A percentile compares a stretch with the other conserved stretches of the same genome.
Evolutionary conservation across 192 early-diverging fungal genomes (phyloP).

Genomic region (Podila clonocystis): DNA sequence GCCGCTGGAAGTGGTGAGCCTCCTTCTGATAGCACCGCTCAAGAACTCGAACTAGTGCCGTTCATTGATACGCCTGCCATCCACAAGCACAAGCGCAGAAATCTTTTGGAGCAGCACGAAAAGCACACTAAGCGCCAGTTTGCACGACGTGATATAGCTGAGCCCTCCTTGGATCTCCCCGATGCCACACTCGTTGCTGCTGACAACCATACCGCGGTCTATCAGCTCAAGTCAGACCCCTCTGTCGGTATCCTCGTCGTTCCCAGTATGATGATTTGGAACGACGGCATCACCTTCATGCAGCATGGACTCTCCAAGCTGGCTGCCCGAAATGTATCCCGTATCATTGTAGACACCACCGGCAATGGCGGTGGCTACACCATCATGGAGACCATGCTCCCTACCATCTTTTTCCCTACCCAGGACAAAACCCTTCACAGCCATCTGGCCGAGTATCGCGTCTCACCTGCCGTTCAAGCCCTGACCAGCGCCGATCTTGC

Average conservation of each 20-base stretch:
- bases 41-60: background rate
- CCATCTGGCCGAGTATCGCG: background rate
- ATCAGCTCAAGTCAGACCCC: constrained; percentile 27
- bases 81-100: background rate
- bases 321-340: background rate
- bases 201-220: constrained; percentile 3
- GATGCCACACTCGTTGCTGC: constrained; percentile 6
- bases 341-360: constrained; percentile 15
- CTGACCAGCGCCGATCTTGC: background rate
- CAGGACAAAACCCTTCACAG: background rate
- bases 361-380: constrained; percentile 10
- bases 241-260: constrained; percentile 13
- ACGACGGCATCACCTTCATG: background rate
- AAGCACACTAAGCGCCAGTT: background rate
- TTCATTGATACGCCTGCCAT: background rate
- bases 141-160: background rate
- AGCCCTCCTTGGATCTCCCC: background rate
- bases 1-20: too few relatives aligned
- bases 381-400: background rate
- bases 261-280: background rate
- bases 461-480: background rate
- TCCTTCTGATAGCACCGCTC: too few relatives aligned
- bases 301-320: background rate
- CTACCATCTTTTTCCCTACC: constrained; percentile 13
- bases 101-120: background rate